Base-by-base conservation (phyloP, 768 basidiomycete genomes). In the Pisolithus sp. region DNA sequence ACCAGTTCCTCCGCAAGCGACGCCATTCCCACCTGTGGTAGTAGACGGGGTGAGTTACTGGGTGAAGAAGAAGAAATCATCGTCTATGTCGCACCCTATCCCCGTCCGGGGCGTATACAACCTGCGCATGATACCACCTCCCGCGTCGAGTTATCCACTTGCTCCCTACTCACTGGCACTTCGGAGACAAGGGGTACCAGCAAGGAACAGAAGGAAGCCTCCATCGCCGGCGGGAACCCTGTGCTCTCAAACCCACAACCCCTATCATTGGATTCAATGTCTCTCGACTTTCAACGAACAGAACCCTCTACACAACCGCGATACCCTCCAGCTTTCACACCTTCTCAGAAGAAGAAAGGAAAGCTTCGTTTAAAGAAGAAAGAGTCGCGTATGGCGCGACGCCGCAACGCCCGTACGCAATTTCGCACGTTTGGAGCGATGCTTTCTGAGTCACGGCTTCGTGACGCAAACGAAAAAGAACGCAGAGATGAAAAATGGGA, bases 31-130 rank as follows among this genome's bases (percentile, higher is more conserved):
- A 46, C 62, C 38, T 60, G 67, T 50, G 54, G 60, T 10, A 1
- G 53, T 57, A 23, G 67, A 60, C 1, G 7, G 20, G 37, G 34
- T 1, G 46, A 56, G 37, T 44, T 58, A n/a, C 57, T 61, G 2
- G 73, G 73, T 26, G 67, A 63, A 9, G 81, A 82, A 28, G 84
- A 86, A 18, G 88, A 90, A 51, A 62, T 78, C 4, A 89, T 90
- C 50, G 86, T 90, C 9, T 89, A 89, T 59, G 82, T 81, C 23
- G 86, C 86, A 0, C 87, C 88, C 0, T 78, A 86, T 59, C 87
- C 86, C 5, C 78, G 84, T 1, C 58, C 58, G 3, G 48, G 49
- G 3, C 49, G 53, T 21, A 42, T 30, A 24, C 55, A 64, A 4
- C 62, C 62, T 41, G 2, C 43, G 6, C 46, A 59, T 9, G 8